These are phyloP conservation scores for Auricularia sp. DNA, from an alignment of 768 basidiomycete species.

Conservation along the genomic window DNA sequence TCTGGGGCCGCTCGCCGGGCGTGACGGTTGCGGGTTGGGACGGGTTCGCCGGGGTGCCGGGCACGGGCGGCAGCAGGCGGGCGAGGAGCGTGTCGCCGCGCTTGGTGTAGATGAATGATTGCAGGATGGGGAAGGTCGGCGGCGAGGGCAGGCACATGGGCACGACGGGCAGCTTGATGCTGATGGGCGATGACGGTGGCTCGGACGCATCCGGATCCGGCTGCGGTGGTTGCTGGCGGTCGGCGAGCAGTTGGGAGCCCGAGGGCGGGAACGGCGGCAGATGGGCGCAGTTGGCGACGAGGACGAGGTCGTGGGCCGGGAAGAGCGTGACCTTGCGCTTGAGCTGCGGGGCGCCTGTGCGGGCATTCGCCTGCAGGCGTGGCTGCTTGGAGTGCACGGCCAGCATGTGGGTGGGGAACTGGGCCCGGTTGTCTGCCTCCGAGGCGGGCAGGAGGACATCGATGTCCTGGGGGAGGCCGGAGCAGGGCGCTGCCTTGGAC, in stretches of 20 bases:
- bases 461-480: slow-evolving; percentile 32
- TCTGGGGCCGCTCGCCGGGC: not conserved
- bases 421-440: slow-evolving; percentile 7
- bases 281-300: slow-evolving; percentile 50
- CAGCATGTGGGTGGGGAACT: slow-evolving; percentile 44
- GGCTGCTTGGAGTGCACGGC: slow-evolving; percentile 41
- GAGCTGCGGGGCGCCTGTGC: slow-evolving; percentile 13
- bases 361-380: slow-evolving; percentile 13
- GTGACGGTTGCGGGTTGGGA: not conserved
- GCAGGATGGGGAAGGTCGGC: slow-evolving; percentile 53
- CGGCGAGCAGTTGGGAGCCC: not conserved
- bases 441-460: slow-evolving; percentile 27
- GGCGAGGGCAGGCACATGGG: slow-evolving; percentile 63
- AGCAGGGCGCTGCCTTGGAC: not conserved
- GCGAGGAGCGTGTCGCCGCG: slow-evolving; percentile 47
- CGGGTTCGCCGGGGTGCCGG: not conserved
- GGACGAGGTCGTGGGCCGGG: slow-evolving; percentile 52
- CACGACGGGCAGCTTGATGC: slow-evolving; percentile 46
- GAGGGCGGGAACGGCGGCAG: slow-evolving; percentile 38
- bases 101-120: slow-evolving; percentile 60
- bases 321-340: slow-evolving; percentile 37
- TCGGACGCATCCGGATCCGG: not conserved
- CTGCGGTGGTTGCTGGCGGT: not conserved
- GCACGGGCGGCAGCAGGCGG: slow-evolving; percentile 42
- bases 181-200: not conserved